Percentiles rank a stretch among this genome's conserved stretches.
These are phyloP conservation scores for Talaromyces verruculosus DNA, from an alignment of 2,329 filamentous ascomycete species.

Conservation along the genomic window DNA sequence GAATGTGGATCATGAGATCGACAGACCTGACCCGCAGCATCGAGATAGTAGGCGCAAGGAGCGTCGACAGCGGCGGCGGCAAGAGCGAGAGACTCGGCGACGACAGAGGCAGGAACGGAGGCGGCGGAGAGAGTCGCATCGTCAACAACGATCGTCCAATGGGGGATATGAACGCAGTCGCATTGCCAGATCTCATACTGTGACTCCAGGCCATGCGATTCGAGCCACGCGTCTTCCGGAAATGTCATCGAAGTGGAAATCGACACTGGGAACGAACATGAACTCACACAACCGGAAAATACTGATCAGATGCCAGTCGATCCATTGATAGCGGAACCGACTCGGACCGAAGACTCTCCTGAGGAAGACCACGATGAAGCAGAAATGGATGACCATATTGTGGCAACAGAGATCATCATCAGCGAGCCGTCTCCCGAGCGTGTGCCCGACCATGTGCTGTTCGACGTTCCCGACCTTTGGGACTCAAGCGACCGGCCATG, in stretches of 20 bases:
- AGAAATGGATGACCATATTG: too few species aligned
- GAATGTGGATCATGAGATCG: neutral
- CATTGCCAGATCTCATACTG: neutral
- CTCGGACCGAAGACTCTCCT: neutral
- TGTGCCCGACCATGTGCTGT: too few species aligned
- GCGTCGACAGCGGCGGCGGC: too few species aligned
- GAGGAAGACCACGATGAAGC: too few species aligned
- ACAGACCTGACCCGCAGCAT: neutral
- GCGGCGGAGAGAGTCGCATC: constrained; percentile 18
- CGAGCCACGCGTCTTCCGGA: neutral
- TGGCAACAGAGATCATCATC: too few species aligned
- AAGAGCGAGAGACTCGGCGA: too few species aligned
- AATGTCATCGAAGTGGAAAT: neutral
- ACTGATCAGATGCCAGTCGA: neutral
- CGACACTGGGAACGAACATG: neutral
- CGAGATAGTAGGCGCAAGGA: constrained; percentile 21
- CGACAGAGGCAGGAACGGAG: too few species aligned
- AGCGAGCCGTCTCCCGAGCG: too few species aligned
- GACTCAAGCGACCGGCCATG: too few species aligned
- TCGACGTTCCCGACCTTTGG: too few species aligned
- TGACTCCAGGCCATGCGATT: neutral
- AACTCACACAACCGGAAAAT: neutral
- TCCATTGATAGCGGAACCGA: neutral
- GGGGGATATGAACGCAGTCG: neutral
- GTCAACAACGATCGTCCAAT: constrained; percentile 7